phyloP scores from a whole-genome alignment of 306 rosid species.

The Trifolium subterraneum region DNA sequence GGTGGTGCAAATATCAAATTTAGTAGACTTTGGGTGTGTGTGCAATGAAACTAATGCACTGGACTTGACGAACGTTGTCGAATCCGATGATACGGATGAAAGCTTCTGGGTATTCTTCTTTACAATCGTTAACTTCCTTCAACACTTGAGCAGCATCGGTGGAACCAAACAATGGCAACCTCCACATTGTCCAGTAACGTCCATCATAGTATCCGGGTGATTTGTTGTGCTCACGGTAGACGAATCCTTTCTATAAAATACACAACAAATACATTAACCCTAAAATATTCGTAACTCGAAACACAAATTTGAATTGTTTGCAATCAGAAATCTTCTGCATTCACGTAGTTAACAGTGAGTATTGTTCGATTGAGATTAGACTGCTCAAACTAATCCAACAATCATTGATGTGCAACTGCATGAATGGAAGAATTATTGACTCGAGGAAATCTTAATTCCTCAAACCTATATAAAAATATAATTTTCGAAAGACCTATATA shows the following conservation, averaged over 20 bases:
- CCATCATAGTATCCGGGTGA: conserved; percentile 95
- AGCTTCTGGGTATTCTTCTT: conserved; percentile 49
- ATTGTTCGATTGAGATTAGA: neutral
- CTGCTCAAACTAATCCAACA: neutral
- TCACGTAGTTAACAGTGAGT: neutral
- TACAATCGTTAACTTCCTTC: conserved; percentile 56
- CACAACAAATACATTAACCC: neutral
- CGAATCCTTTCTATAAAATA: conserved; percentile 49
- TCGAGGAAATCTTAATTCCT: neutral
- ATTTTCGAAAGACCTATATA: neutral
- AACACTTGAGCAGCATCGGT: conserved; percentile 62
- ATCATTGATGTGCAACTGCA: neutral
- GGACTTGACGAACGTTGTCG: conserved; percentile 82
- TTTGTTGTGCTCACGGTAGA: conserved; percentile 61
- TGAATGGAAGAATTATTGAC: neutral
- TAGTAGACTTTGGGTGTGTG: conserved; percentile 53
- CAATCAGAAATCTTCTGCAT: neutral
- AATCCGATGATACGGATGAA: conserved; percentile 80
- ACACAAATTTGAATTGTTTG: neutral
- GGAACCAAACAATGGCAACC: conserved; percentile 89
- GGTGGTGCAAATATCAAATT: conserved; percentile 10
- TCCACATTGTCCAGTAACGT: conserved; percentile 94
- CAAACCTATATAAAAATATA: neutral
- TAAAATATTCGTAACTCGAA: neutral
- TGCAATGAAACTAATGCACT: conserved; percentile 90